These are phyloP conservation scores for Rhizopogon rudus DNA, from an alignment of 768 basidiomycete species.

Conservation along the genomic window DNA sequence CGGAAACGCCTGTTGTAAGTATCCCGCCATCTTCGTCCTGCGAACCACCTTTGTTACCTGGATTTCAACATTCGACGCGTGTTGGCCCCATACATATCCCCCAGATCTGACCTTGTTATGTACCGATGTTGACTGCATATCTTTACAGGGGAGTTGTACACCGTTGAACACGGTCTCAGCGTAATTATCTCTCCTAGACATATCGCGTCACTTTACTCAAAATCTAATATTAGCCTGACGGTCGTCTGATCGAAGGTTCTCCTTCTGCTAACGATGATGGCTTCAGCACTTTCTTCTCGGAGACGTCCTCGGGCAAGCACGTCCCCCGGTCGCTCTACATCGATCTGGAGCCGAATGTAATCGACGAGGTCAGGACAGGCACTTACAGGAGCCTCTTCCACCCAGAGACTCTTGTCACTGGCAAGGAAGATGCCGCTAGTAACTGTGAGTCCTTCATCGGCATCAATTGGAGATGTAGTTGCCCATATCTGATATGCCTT, in stretches of 20 bases:
- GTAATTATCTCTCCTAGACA: slow-evolving; percentile 37
- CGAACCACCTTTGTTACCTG: neutral
- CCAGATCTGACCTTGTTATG: neutral
- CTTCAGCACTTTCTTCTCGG: slow-evolving; percentile 99
- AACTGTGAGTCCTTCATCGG: slow-evolving; percentile 62
- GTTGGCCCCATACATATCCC: slow-evolving; percentile 12
- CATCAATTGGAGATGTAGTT: neutral
- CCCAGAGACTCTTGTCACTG: slow-evolving; percentile 96
- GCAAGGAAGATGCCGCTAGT: slow-evolving; percentile 99
- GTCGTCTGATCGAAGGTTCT: slow-evolving; percentile 78
- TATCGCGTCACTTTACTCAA: slow-evolving; percentile 13
- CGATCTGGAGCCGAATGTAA: slow-evolving; percentile 95
- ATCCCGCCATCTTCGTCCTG: neutral
- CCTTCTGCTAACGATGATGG: slow-evolving; percentile 78
- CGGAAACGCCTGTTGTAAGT: slow-evolving; percentile 98
- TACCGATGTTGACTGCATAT: slow-evolving; percentile 12
- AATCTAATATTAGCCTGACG: slow-evolving; percentile 70
- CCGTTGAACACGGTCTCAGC: slow-evolving; percentile 95
- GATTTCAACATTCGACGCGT: neutral
- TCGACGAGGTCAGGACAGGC: slow-evolving; percentile 95
- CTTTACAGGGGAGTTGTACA: slow-evolving; percentile 91
- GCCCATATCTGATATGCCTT: slow-evolving; percentile 5
- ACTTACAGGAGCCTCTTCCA: slow-evolving; percentile 97
- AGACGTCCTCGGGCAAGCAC: slow-evolving; percentile 94
- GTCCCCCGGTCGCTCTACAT: slow-evolving; percentile 98